Conservation (phyloP, 331 rosid genomes). For the Quercus phellos region DNA sequence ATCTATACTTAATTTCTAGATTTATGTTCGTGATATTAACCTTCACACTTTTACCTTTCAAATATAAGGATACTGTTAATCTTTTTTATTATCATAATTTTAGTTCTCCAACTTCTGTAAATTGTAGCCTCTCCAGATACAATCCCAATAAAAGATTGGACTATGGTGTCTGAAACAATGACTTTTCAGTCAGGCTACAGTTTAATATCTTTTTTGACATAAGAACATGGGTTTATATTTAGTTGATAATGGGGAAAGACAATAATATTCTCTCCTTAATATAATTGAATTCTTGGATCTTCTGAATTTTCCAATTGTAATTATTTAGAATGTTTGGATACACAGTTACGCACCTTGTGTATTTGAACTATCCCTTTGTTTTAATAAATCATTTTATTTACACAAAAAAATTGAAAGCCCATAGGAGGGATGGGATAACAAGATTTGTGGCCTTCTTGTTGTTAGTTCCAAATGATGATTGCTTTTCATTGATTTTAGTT, state of each 20-base stretch:
- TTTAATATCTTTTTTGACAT: neutral
- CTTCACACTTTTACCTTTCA: constrained; percentile 4
- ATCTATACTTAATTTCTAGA: constrained; percentile 11
- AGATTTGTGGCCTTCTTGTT: neutral
- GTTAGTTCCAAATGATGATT: neutral
- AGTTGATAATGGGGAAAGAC: neutral
- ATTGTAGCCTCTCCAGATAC: neutral
- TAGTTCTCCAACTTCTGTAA: neutral
- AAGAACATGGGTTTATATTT: neutral
- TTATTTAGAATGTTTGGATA: too few species aligned
- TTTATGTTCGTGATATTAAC: constrained; percentile 4
- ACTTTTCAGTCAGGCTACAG: neutral
- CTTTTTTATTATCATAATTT: neutral
- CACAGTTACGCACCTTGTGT: too few species aligned
- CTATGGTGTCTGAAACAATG: neutral
- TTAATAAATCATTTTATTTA: too few species aligned
- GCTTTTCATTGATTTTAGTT: neutral
- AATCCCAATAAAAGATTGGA: neutral
- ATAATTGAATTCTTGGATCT: neutral
- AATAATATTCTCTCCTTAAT: neutral
- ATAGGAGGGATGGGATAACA: neutral
- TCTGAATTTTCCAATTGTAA: too few species aligned
- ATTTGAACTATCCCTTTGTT: too few species aligned
- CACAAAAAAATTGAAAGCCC: neutral
- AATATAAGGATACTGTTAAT: neutral